Percentiles rank a stretch among this genome's conserved stretches.
phyloP scores from a whole-genome alignment of 805 yeast species.

The Nakazawaea molendinolei region DNA sequence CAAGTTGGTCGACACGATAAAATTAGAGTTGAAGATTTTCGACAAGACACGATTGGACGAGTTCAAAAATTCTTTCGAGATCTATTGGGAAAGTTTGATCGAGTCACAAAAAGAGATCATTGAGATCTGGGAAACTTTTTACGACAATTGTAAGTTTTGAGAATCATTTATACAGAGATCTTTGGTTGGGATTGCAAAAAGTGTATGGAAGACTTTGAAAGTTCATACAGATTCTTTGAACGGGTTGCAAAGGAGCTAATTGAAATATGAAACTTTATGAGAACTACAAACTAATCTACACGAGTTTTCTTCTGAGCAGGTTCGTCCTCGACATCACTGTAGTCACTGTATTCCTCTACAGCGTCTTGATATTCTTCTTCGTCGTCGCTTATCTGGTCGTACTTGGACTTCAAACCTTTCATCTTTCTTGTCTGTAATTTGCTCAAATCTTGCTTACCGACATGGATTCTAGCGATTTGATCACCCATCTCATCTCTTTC shows the following conservation, averaged over 20 bases:
- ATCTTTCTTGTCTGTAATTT: slow-evolving; percentile 94
- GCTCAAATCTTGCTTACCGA: slow-evolving; percentile 89
- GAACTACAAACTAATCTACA: slow-evolving; percentile 1
- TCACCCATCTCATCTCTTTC: slow-evolving; percentile 89
- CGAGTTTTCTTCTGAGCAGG: slow-evolving; percentile 14
- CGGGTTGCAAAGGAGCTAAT: too few relatives aligned
- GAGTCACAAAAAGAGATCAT: slow-evolving; percentile 91
- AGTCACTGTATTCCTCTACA: slow-evolving; percentile 16
- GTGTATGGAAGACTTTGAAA: too few relatives aligned
- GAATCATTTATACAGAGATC: too few relatives aligned
- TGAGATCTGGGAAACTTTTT: slow-evolving; percentile 85
- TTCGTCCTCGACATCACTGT: slow-evolving; percentile 22
- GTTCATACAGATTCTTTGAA: too few relatives aligned
- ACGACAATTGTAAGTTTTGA: slow-evolving; percentile 42
- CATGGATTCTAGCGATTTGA: slow-evolving; percentile 91
- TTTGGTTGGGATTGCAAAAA: too few relatives aligned
- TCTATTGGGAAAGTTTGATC: slow-evolving; percentile 81
- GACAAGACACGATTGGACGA: slow-evolving; percentile 75
- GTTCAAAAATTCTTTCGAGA: slow-evolving; percentile 83
- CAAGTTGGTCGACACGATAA: slow-evolving; percentile 59
- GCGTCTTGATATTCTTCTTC: slow-evolving; percentile 36
- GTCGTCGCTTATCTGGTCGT: slow-evolving; percentile 58
- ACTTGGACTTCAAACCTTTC: slow-evolving; percentile 91
- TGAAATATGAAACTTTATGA: too few relatives aligned
- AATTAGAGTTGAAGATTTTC: slow-evolving; percentile 58